Evolutionary conservation across 2,329 filamentous ascomycete genomes (phyloP), one percentile per base, ranked within the genome.

Genomic region (Xylariaceae sp.): DNA sequence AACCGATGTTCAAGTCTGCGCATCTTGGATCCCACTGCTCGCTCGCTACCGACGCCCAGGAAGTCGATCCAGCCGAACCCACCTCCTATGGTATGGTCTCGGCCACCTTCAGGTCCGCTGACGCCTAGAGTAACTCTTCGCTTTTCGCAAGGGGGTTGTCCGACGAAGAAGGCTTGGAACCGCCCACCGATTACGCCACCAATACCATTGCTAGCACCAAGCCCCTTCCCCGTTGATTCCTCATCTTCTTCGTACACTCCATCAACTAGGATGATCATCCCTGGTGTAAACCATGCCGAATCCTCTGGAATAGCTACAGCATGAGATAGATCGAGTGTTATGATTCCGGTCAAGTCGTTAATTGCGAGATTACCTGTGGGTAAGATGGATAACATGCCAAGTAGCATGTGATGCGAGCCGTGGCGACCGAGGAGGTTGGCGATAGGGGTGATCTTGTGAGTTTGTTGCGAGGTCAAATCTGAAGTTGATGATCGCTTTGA

Each of bases 41-140:
- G 87, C 73, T 96, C 91, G 68, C 91, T 96, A 42, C 93, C 93
- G 1, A 94, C 84, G 4, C 93, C 94, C 1, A 97, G 79, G 70
- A 97, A 99, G 73, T 97, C 94, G 56, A 96, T 92, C 92, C 94
- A 99, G 49, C 94, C 94, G 70, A 97, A 97, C 0, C 90, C 90
- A 59, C 89, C 89, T 34, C 87, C 88, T 48, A 89, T 84, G 45
- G 83, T 86, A 62, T 84, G 79, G 60, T 84, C 82, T 17, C 78
- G 75, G 9, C 81, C 80, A n/a, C 80, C 79, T 18, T 86, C 82
- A 1, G 77, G 80, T 13, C 80, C 82, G 57, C 80, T 83, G 53
- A 89, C 84, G 8, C 92, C 92, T 2, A 97, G 78, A 0, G 92
- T 94, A 10, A 85, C 82, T 53, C 87, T 86, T 45, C 94, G 84